Base-by-base conservation (phyloP, 176 grass and related monocot genomes). In the Triticum turgidum region DNA sequence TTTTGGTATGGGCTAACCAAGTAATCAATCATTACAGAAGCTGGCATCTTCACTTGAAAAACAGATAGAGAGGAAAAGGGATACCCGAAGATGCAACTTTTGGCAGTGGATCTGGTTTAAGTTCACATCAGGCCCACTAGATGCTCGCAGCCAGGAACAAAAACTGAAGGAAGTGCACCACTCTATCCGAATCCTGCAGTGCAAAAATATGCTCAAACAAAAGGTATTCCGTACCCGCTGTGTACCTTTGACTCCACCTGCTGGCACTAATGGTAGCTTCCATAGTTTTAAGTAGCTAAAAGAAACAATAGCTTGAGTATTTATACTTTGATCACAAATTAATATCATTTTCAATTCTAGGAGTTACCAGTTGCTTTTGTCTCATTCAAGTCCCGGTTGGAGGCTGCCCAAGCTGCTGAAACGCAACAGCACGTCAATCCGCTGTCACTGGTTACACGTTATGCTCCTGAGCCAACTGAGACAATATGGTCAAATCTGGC, bases 291-390 rank as follows among this genome's bases (percentile, higher is more conserved):
- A 44, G 6, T 63, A 32, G 29, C 9, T 0, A 33, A 33, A 32
- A 70, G 9, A 73, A 61, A 83, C 1, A 74, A 39, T 29, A 2
- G 51, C 4, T 22, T 0, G 18, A 15, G 5, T 54, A 78, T 56
- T 39, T 34, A 11, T 86, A 15, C 78, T 78, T 79, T 4, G 1
- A 41, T 32, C 27, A 56, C 35, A 86, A 1, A 32, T 69, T 90
- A 72, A 86, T 52, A 12, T 9, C 33, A 22, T 37, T 78, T 80
- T 88, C 30, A 37, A 69, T 75, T 92, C 10, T 84, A 97, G 95
- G 95, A 97, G 61, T 86, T 97, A 37, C 90, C 90, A 18, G 95
- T 93, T 65, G 92, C 92, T 73, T 97, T 97, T 82, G 95, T 97
- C 51, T 89, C 92, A 37, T 97, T 97, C 84, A 94, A 91, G 65